These are phyloP conservation scores for Fonsecaea pugnacius DNA, from an alignment of 2,329 filamentous ascomycete species.

Conservation along the genomic window DNA sequence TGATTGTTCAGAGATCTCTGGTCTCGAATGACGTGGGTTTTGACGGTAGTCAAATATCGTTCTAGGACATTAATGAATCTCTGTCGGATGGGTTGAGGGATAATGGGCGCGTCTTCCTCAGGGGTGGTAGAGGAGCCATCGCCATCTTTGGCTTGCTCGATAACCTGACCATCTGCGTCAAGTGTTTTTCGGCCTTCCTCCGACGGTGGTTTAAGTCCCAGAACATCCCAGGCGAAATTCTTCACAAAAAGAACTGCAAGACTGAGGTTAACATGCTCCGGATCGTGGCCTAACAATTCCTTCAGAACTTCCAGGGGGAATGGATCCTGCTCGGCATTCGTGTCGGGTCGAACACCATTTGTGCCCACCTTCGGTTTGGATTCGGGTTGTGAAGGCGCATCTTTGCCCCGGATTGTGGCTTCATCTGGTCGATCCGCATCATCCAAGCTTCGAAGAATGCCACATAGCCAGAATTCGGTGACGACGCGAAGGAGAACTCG, in stretches of 20 bases:
- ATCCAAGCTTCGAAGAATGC: conserved; percentile 79
- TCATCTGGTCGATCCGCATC: conserved; percentile 69
- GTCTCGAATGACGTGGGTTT: conserved; percentile 82
- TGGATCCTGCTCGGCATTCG: conserved; percentile 75
- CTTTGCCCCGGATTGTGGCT: conserved; percentile 59
- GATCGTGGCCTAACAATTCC: conserved; percentile 89
- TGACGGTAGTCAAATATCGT: conserved; percentile 92
- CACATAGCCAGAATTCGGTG: conserved; percentile 94
- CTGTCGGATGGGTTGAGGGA: conserved; percentile 75
- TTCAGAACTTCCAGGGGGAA: conserved; percentile 98
- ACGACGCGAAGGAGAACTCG: conserved; percentile 84
- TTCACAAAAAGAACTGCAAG: conserved; percentile 95
- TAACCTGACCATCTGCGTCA: conserved; percentile 76
- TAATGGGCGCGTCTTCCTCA: conserved; percentile 72
- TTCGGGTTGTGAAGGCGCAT: conserved; percentile 47
- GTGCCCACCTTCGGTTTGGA: conserved; percentile 66
- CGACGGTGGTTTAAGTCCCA: conserved; percentile 74
- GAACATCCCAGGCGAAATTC: conserved; percentile 91
- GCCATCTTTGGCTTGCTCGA: conserved; percentile 53
- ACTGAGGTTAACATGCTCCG: conserved; percentile 88
- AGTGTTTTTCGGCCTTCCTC: conserved; percentile 82
- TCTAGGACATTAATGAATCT: conserved; percentile 83
- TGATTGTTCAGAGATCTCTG: conserved; percentile 87
- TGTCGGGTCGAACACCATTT: conserved; percentile 60
- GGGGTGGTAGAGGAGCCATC: conserved; percentile 48